phyloP scores from a whole-genome alignment of 768 basidiomycete genomes.

The Lactarius akahatsu region DNA sequence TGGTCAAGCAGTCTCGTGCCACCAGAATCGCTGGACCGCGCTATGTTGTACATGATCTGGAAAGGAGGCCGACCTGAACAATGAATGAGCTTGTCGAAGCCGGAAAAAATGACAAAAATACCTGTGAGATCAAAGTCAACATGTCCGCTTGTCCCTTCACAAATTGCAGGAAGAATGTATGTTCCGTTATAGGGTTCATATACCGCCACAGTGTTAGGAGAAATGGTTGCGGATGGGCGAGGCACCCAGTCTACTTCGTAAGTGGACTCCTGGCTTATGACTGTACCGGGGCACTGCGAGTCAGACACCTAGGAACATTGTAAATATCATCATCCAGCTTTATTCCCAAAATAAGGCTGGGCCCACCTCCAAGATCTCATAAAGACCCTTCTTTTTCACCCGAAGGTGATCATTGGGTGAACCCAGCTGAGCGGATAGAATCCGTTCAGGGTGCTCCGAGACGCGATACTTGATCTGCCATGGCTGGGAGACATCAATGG shows the following conservation, averaged over 20 bases:
- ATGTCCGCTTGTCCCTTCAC: slow-evolving; percentile 77
- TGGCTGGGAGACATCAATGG: slow-evolving; percentile 51
- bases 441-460: slow-evolving; percentile 42
- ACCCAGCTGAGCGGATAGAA: slow-evolving; percentile 44
- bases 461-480: slow-evolving; percentile 81
- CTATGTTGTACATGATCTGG: slow-evolving; percentile 88
- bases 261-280: slow-evolving; percentile 56
- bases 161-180: slow-evolving; percentile 72
- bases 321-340: neutral
- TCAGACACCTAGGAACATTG: slow-evolving; percentile 62
- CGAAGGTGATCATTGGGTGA: slow-evolving; percentile 70
- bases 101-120: slow-evolving; percentile 31
- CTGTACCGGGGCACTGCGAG: slow-evolving; percentile 77
- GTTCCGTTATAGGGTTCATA: slow-evolving; percentile 70
- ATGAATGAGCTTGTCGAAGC: neutral
- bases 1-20: slow-evolving; percentile 72
- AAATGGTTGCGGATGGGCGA: slow-evolving; percentile 70
- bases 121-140: slow-evolving; percentile 84
- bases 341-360: neutral
- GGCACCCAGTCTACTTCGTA: slow-evolving; percentile 81
- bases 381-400: slow-evolving; percentile 74
- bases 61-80: slow-evolving; percentile 81
- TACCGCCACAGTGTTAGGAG: slow-evolving; percentile 52
- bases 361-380: slow-evolving; percentile 63
- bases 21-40: slow-evolving; percentile 62